Evolutionary conservation across 2,329 filamentous ascomycete genomes (phyloP).

Genomic region (Paecilomyces niveus): DNA sequence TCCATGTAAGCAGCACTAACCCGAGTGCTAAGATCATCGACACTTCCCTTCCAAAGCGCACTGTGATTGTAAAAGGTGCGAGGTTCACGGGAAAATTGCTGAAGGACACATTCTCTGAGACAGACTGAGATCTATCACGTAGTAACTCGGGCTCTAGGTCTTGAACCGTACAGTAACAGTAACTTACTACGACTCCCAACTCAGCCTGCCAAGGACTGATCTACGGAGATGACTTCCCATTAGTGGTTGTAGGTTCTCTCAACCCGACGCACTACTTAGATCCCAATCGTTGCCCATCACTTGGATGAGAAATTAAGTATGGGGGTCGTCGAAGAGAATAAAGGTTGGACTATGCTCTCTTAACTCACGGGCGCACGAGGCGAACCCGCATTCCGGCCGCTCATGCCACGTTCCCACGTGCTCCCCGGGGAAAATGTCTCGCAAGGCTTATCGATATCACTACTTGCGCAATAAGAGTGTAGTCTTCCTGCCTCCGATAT

Average conservation of each 20-base stretch:
- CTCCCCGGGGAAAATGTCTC: neutral
- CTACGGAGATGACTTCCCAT: neutral
- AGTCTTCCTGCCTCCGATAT: too few species aligned
- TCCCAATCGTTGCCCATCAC: neutral
- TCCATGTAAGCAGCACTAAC: neutral
- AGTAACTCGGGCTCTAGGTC: neutral
- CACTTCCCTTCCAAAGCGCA: neutral
- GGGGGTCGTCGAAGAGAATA: neutral
- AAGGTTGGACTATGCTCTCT: neutral
- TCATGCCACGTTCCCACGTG: neutral
- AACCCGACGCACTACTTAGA: neutral
- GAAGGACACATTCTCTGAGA: neutral
- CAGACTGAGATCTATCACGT: neutral
- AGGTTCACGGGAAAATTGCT: neutral
- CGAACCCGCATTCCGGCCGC: neutral
- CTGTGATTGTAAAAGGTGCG: neutral
- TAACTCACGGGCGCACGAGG: neutral
- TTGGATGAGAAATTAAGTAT: neutral
- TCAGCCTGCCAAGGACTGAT: neutral
- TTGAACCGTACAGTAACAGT: neutral
- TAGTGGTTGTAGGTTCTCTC: neutral
- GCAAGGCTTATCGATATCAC: neutral
- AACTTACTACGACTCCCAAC: neutral
- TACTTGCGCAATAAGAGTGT: neutral
- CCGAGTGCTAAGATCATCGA: neutral